A percentile compares a stretch with the other conserved stretches of the same genome.
Evolutionary conservation across 2,329 filamentous ascomycete species (phyloP).

Genomic region (Botrytis sinoallii): DNA sequence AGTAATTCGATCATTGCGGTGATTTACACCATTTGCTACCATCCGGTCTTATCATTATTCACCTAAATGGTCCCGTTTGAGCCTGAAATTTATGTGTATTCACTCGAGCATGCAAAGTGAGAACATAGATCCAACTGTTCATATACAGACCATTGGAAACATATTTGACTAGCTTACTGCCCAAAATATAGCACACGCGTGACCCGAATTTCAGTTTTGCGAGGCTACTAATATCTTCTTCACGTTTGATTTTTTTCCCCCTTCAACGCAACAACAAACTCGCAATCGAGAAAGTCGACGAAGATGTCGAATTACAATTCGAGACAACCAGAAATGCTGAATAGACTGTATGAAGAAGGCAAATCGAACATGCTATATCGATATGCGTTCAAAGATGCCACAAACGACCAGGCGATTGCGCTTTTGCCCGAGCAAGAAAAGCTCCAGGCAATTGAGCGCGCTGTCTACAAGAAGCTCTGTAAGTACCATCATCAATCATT

Average conservation of each 20-base stretch:
- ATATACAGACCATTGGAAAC: not conserved
- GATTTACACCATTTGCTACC: not conserved
- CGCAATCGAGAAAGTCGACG: fast-evolving
- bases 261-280: not conserved
- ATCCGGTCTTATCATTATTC: not conserved
- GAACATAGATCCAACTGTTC: not conserved
- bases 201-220: not conserved
- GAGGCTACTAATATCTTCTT: not conserved
- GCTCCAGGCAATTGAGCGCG: not conserved
- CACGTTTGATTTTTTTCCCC: too few relatives aligned
- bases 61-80: not conserved
- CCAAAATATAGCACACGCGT: too few relatives aligned
- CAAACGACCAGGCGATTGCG: not conserved
- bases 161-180: not conserved
- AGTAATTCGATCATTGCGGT: not conserved
- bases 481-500: not conserved
- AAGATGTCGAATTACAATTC: not conserved
- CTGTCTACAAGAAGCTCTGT: not conserved
- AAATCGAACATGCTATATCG: not conserved
- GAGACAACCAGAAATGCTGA: not conserved
- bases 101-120: not conserved
- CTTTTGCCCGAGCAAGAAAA: not conserved
- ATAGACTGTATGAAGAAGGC: not conserved
- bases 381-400: not conserved
- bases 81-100: not conserved